Conservation (phyloP, 108 stramenopile genomes). For the Cyclotella sp. region DNA sequence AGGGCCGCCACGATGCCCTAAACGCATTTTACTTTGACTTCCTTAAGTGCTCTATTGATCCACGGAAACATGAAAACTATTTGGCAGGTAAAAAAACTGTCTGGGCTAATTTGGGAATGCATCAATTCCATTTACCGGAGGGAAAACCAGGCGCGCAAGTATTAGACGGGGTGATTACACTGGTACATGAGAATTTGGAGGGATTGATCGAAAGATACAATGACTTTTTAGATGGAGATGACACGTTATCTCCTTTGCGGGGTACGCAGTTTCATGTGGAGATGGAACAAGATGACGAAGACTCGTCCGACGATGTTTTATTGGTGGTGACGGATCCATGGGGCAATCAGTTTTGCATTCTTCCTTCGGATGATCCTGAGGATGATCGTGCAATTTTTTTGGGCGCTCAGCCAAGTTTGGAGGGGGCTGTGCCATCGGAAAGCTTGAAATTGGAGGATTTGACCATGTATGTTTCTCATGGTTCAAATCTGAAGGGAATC, state of each 20-base stretch:
- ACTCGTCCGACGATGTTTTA: conserved; percentile 21
- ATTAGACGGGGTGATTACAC: conserved; percentile 63
- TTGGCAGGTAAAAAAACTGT: conserved; percentile 28
- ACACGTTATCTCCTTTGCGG: conserved; percentile 32
- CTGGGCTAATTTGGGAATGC: conserved; percentile 54
- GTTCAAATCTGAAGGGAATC: conserved; percentile 64
- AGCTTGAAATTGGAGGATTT: conserved; percentile 60
- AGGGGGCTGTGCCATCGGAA: conserved; percentile 47
- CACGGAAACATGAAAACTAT: conserved; percentile 53
- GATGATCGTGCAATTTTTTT: conserved; percentile 51
- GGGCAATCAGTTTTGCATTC: conserved; percentile 60
- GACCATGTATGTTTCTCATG: conserved; percentile 51
- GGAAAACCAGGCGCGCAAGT: conserved; percentile 65
- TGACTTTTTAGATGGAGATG: conserved; percentile 35
- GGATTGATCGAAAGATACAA: conserved; percentile 48
- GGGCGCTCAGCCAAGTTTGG: conserved; percentile 46
- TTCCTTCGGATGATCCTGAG: conserved; percentile 39
- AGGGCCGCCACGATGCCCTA: conserved; percentile 48
- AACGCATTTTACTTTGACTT: conserved; percentile 60
- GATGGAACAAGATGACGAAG: background rate
- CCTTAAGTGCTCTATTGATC: conserved; percentile 51
- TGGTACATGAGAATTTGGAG: conserved; percentile 53
- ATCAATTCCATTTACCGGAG: conserved; percentile 62
- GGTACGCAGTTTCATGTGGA: conserved; percentile 55
- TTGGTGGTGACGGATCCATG: conserved; percentile 69